Conservation (phyloP, 495 filamentous ascomycete species). For the Hypomontagnella monticulosa region DNA sequence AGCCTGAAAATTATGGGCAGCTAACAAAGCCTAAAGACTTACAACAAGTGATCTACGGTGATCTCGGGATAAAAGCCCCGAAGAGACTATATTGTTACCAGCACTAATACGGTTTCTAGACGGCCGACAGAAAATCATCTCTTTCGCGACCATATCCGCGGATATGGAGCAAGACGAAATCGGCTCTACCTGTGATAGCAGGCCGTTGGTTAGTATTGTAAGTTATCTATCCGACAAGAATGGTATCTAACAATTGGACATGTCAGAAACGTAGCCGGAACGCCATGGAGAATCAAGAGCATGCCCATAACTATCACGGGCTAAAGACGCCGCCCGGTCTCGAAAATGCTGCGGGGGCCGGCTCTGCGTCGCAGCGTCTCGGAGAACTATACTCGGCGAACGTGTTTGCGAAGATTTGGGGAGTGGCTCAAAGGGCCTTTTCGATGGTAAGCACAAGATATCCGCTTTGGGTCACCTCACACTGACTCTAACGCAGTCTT, state of each 20-base stretch:
- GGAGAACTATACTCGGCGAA: conserved; percentile 11
- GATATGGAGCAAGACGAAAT: not conserved
- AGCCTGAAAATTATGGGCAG: too few species aligned
- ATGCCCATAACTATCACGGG: not conserved
- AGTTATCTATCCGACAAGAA: not conserved
- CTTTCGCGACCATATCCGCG: too few species aligned
- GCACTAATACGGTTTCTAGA: too few species aligned
- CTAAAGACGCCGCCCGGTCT: not conserved
- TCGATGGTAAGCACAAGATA: conserved; percentile 2
- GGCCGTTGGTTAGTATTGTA: conserved; percentile 1
- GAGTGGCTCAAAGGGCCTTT: conserved; percentile 9
- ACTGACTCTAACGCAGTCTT: not conserved
- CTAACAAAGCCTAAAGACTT: too few species aligned
- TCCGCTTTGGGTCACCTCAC: not conserved
- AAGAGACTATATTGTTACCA: too few species aligned
- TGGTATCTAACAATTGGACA: not conserved
- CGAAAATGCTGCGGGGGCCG: not conserved
- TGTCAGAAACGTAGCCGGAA: conserved; percentile 3
- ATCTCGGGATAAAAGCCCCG: too few species aligned
- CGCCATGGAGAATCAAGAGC: not conserved
- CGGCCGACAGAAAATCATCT: too few species aligned
- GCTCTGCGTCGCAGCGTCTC: not conserved
- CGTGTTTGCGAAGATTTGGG: conserved; percentile 18
- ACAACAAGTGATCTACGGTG: too few species aligned
- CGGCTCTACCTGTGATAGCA: too few species aligned